These are phyloP conservation scores for Sphaerostilbella broomeana DNA, from an alignment of 2,329 filamentous ascomycete species.

Conservation along the genomic window DNA sequence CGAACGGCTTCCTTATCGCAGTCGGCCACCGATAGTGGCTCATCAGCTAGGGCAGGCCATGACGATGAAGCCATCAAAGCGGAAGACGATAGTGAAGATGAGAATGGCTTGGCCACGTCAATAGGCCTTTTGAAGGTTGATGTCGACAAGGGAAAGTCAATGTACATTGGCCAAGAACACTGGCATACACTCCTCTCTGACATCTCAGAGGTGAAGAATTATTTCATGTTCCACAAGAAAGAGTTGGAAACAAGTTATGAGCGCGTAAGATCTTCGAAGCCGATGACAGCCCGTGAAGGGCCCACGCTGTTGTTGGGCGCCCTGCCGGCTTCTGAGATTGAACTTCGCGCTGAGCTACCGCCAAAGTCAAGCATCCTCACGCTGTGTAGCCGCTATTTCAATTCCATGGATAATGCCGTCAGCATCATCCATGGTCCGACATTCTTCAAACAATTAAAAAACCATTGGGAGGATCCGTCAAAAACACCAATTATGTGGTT, in stretches of 20 bases:
- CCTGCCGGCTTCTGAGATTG: constrained; percentile 62
- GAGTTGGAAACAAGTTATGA: constrained; percentile 78
- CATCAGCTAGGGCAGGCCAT: constrained; percentile 44
- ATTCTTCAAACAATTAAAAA: constrained; percentile 65
- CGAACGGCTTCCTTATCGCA: constrained; percentile 30
- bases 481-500: constrained; percentile 73
- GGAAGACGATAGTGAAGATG: constrained; percentile 61
- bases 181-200: constrained; percentile 76
- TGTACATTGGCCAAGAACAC: constrained; percentile 77
- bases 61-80: constrained; percentile 49
- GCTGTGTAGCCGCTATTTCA: constrained; percentile 84
- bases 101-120: constrained; percentile 62
- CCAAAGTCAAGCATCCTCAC: constrained; percentile 76
- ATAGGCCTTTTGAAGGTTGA: constrained; percentile 81
- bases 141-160: constrained; percentile 65
- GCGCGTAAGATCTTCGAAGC: constrained; percentile 64
- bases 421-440: constrained; percentile 77
- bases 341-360: constrained; percentile 74
- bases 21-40: constrained; percentile 37
- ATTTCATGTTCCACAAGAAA: constrained; percentile 79
- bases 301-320: constrained; percentile 76
- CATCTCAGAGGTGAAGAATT: constrained; percentile 89
- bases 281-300: constrained; percentile 52
- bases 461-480: constrained; percentile 64
- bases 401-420: constrained; percentile 65